These are phyloP conservation scores for Aquilaria sinensis DNA, from an alignment of 345 rosid species.

Conservation along the genomic window DNA sequence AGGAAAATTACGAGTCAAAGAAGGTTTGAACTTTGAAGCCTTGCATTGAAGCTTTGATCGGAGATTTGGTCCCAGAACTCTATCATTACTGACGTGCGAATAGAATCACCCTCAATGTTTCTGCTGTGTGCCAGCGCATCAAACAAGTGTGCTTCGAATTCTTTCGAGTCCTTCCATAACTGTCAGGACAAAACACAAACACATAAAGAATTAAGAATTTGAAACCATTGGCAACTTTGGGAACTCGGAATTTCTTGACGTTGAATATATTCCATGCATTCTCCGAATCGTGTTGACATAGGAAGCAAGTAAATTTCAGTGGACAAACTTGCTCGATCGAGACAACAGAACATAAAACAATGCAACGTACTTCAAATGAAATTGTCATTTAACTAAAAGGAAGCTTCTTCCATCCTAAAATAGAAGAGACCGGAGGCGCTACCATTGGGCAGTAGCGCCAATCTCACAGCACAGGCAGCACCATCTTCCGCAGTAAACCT, in stretches of 20 bases:
- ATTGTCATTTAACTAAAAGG: not conserved
- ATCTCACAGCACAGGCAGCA: slow-evolving; percentile 2
- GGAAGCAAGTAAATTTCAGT: too few relatives aligned
- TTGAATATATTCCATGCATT: slow-evolving; percentile 47
- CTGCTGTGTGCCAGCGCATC: slow-evolving; percentile 56
- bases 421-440: slow-evolving; percentile 11
- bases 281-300: slow-evolving; percentile 32
- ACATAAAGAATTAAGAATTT: not conserved
- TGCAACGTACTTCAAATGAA: too few relatives aligned
- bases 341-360: too few relatives aligned
- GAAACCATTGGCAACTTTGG: not conserved
- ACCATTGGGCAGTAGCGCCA: slow-evolving; percentile 6
- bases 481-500: slow-evolving; percentile 7
- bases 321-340: too few relatives aligned
- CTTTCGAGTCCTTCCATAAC: slow-evolving; percentile 76
- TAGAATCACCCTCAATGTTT: slow-evolving; percentile 43
- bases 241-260: not conserved
- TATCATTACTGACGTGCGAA: slow-evolving; percentile 35
- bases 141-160: slow-evolving; percentile 62
- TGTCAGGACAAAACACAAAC: slow-evolving; percentile 11
- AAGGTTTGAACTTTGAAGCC: slow-evolving; percentile 48
- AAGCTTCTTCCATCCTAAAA: not conserved
- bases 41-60: slow-evolving; percentile 65
- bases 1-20: slow-evolving; percentile 50
- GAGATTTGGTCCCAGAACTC: slow-evolving; percentile 82